Evolutionary conservation across 2,329 filamentous ascomycete species (phyloP).

Genomic region (Fusarium torulosum): DNA sequence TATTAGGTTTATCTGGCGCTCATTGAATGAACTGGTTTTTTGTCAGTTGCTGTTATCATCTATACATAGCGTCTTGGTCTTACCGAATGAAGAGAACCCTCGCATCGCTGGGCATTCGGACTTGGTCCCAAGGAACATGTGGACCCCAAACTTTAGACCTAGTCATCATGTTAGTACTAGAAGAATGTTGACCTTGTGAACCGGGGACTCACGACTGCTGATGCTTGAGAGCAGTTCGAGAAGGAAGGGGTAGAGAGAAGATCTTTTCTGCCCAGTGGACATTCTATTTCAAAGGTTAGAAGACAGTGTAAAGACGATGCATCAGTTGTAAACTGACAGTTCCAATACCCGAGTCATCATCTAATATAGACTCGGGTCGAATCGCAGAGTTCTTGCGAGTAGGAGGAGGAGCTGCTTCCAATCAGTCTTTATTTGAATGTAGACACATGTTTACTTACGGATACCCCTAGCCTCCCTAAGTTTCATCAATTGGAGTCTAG

Average conservation of each 20-base stretch:
- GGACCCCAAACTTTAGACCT: conserved; percentile 64
- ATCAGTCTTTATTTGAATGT: conserved; percentile 21
- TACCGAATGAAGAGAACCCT: conserved; percentile 69
- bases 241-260: conserved; percentile 66
- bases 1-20: conserved; percentile 66
- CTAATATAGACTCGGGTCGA: conserved; percentile 51
- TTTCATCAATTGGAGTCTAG: conserved; percentile 62
- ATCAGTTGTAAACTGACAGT: conserved; percentile 30
- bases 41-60: conserved; percentile 10
- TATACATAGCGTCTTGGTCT: background rate
- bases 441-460: conserved; percentile 53
- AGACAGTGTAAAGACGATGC: background rate
- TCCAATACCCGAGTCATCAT: conserved; percentile 44
- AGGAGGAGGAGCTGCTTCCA: conserved; percentile 52
- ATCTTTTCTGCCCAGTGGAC: conserved; percentile 73
- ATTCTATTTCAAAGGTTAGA: conserved; percentile 52
- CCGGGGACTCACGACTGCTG: conserved; percentile 48
- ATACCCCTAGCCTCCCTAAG: conserved; percentile 67
- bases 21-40: conserved; percentile 64
- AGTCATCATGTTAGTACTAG: conserved; percentile 10
- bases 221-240: conserved; percentile 63
- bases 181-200: background rate
- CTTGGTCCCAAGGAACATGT: conserved; percentile 57
- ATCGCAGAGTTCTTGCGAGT: conserved; percentile 53
- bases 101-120: conserved; percentile 61